Evolutionary conservation across 257 asterid species (phyloP).

Genomic region (Capsicum pubescens): DNA sequence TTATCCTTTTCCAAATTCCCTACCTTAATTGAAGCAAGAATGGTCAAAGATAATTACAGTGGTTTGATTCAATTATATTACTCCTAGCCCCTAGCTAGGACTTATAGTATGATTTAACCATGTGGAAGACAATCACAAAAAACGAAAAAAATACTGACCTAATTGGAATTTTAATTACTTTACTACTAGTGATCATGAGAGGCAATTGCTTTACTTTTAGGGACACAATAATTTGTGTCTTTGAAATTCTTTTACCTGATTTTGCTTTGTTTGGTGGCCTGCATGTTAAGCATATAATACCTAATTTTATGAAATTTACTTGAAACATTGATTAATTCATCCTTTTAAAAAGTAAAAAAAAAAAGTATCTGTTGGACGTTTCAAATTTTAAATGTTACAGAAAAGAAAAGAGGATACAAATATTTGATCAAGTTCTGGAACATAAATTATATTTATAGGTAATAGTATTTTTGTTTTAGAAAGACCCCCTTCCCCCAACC

Average conservation of each 20-base stretch:
- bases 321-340: neutral
- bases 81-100: neutral
- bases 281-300: neutral
- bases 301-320: neutral
- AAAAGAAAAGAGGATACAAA: neutral
- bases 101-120: constrained; percentile 23
- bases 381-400: neutral
- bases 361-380: no score
- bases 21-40: constrained; percentile 3
- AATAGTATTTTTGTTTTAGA: no score
- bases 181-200: constrained; percentile 10
- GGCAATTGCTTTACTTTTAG: constrained; percentile 4
- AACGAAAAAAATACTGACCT: neutral
- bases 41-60: constrained; percentile 1
- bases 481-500: no score
- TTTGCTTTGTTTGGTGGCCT: neutral
- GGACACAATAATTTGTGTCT: constrained; percentile 27
- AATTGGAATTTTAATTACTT: constrained; percentile 21
- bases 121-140: constrained; percentile 33
- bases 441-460: no score
- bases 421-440: no score
- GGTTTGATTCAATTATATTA: neutral
- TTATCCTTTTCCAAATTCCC: neutral
- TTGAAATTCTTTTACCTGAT: neutral
- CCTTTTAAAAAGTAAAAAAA: no score